Evolutionary conservation across 805 yeast species (phyloP).

Genomic region (Lipomyces yamanashiensis): DNA sequence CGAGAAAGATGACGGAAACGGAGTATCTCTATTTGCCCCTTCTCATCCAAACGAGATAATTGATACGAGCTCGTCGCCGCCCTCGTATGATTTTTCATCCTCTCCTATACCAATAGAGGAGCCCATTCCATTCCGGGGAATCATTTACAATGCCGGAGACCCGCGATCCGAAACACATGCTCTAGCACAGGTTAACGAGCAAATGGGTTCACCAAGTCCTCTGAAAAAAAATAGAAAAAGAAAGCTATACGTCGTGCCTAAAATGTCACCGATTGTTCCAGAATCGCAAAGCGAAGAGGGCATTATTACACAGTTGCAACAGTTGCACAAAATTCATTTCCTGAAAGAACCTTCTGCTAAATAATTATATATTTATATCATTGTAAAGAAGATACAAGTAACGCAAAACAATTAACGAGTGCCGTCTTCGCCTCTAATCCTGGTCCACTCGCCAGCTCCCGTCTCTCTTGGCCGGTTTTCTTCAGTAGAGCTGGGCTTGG

Average conservation of each 20-base stretch:
- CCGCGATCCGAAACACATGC: no score
- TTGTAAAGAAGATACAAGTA: no score
- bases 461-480: conserved; percentile 63
- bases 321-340: not conserved
- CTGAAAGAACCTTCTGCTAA: not conserved
- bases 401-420: not conserved
- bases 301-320: not conserved
- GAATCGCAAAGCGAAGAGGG: not conserved
- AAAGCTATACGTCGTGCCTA: not conserved
- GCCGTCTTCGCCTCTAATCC: conserved; percentile 82
- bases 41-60: no score
- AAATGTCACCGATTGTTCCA: not conserved
- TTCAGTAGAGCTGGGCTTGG: conserved; percentile 19
- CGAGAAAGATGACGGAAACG: no score
- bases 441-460: conserved; percentile 78
- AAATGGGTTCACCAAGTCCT: not conserved
- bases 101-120: no score
- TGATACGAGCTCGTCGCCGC: no score
- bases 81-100: no score
- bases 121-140: no score
- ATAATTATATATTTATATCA: no score
- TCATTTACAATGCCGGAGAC: no score
- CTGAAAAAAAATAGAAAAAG: not conserved
- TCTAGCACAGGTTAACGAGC: not conserved
- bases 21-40: no score